These are phyloP conservation scores for Diaporthe humulicola DNA, from an alignment of 2,329 filamentous ascomycete species.

Conservation along the genomic window DNA sequence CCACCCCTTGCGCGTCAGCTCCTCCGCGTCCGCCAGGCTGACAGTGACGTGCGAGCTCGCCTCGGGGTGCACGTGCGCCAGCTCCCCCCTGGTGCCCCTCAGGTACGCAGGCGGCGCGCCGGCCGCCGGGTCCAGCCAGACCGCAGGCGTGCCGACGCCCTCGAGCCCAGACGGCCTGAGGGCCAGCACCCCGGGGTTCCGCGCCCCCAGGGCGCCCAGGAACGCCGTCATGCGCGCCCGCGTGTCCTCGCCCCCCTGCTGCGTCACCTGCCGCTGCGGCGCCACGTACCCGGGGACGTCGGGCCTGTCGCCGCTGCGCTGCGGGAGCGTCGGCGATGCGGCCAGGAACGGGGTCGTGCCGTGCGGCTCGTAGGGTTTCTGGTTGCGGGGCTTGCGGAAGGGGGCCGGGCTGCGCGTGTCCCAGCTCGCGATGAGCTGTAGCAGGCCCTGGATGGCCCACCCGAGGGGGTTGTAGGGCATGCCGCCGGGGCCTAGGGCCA, in stretches of 20 bases:
- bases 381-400: conserved; percentile 41
- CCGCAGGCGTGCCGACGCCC: conserved; percentile 47
- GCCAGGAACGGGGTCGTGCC: conserved; percentile 44
- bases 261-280: conserved; percentile 55
- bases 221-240: conserved; percentile 45
- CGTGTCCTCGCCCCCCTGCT: conserved; percentile 40
- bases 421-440: conserved; percentile 50
- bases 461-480: conserved; percentile 57
- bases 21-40: conserved; percentile 53
- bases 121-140: conserved; percentile 44
- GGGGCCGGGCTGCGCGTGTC: conserved; percentile 50
- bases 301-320: conserved; percentile 47
- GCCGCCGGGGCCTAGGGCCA: conserved; percentile 59
- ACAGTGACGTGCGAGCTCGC: conserved; percentile 55
- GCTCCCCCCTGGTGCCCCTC: conserved; percentile 47
- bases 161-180: conserved; percentile 49
- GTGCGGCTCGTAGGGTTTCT: conserved; percentile 45
- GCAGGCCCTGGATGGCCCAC: conserved; percentile 53
- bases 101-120: conserved; percentile 39
- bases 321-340: conserved; percentile 29
- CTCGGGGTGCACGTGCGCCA: conserved; percentile 55
- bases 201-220: conserved; percentile 42
- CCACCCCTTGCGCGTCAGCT: conserved; percentile 53
- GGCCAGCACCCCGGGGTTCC: conserved; percentile 48
- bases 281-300: conserved; percentile 51